phyloP scores from a whole-genome alignment of 73 alveolate species.

The Symbiodinium pilosum region DNA sequence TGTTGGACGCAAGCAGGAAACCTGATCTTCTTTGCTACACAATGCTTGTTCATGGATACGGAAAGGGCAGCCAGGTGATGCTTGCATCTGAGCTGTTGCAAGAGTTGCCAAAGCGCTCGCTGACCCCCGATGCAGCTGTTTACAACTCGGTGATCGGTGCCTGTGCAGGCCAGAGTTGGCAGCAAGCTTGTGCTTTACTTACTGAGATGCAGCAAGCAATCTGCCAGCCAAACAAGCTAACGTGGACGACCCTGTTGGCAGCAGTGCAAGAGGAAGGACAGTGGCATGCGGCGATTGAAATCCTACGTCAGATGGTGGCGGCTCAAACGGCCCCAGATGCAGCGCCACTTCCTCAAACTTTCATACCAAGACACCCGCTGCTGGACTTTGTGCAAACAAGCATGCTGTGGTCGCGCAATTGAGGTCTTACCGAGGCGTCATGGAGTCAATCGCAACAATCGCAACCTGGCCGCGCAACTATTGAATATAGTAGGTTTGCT shows the following conservation, averaged over 20 bases:
- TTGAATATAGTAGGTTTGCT: too few relatives aligned
- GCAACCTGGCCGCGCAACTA: not conserved
- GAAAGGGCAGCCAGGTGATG: slow-evolving; percentile 17
- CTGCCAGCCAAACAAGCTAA: not conserved
- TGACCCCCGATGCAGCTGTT: not conserved
- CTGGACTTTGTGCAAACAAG: too few relatives aligned
- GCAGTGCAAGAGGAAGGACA: not conserved
- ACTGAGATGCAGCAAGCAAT: not conserved
- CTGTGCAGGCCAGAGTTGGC: not conserved
- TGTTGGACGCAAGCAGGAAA: not conserved
- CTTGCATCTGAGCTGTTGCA: not conserved
- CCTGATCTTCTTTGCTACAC: slow-evolving; percentile 42
- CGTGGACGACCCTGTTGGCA: not conserved
- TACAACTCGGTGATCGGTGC: not conserved
- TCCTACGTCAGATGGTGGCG: not conserved
- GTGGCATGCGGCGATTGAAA: not conserved
- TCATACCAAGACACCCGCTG: not conserved
- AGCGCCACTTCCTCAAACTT: not conserved
- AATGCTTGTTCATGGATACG: slow-evolving; percentile 29
- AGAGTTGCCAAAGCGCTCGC: not conserved
- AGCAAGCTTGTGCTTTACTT: not conserved
- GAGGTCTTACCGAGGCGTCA: not conserved
- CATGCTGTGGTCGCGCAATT: not conserved
- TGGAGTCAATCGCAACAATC: not conserved
- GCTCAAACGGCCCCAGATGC: not conserved